A percentile compares a stretch with the other conserved stretches of the same genome.
These are phyloP conservation scores for Entophlyctis luteolus DNA, from an alignment of 192 early-diverging fungal genomes.

Conservation along the genomic window DNA sequence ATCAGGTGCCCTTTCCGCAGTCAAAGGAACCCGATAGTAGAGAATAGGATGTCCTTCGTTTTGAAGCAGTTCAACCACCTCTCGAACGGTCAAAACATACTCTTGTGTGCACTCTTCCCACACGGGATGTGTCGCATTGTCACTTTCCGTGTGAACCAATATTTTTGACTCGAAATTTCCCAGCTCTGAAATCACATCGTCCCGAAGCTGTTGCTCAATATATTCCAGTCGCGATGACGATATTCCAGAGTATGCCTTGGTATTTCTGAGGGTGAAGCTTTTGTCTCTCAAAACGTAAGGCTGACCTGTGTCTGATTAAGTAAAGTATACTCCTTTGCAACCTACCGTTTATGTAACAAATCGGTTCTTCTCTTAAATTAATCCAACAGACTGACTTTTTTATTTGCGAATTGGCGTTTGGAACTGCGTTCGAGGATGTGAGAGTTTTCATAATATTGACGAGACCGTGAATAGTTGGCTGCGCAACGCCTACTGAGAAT, in stretches of 20 bases:
- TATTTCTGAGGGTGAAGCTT: slow-evolving; percentile 57
- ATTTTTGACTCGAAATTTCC: slow-evolving; percentile 48
- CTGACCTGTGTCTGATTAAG: slow-evolving; percentile 38
- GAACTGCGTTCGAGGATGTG: slow-evolving; percentile 4
- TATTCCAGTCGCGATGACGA: slow-evolving; percentile 47
- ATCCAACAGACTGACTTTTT: slow-evolving; percentile 50
- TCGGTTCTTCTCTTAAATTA: slow-evolving; percentile 65
- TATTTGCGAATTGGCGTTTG: background rate
- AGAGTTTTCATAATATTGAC: slow-evolving; percentile 41
- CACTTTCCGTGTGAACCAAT: slow-evolving; percentile 50
- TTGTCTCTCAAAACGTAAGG: slow-evolving; percentile 62
- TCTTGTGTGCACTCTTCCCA: slow-evolving; percentile 60
- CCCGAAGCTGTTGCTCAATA: slow-evolving; percentile 52
- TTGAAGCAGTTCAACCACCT: slow-evolving; percentile 43
- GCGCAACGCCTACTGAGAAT: slow-evolving; percentile 45
- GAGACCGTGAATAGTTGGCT: slow-evolving; percentile 58
- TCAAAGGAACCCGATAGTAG: slow-evolving; percentile 58
- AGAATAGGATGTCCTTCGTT: slow-evolving; percentile 30
- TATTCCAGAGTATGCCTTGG: slow-evolving; percentile 58
- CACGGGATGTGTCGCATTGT: slow-evolving; percentile 43
- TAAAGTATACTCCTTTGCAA: background rate
- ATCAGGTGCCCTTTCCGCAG: slow-evolving; percentile 57
- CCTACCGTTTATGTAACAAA: slow-evolving; percentile 58
- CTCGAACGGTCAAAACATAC: slow-evolving; percentile 49
- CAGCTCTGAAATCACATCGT: slow-evolving; percentile 53